Percentiles rank a stretch among this genome's conserved stretches.
phyloP scores from a whole-genome alignment of 2,329 filamentous ascomycete species.

The Verticillium nonalfalfae region DNA sequence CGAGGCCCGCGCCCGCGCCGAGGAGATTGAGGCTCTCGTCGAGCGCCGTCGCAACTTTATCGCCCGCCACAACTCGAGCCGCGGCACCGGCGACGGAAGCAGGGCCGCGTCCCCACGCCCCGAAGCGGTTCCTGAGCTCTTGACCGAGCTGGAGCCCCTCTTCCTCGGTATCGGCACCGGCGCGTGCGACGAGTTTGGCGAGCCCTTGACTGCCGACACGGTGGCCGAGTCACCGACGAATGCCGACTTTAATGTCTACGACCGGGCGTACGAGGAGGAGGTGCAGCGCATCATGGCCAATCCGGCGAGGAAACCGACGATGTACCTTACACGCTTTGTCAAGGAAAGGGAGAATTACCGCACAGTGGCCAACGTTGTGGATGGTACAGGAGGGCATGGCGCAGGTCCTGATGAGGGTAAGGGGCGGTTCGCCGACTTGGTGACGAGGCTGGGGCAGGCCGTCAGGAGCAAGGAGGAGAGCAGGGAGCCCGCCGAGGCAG shows the following conservation, averaged over 20 bases:
- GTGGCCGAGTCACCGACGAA: constrained; percentile 82
- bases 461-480: not conserved
- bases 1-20: constrained; percentile 30
- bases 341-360: constrained; percentile 34
- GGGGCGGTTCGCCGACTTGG: constrained; percentile 9
- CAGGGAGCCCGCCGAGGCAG: not conserved
- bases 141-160: constrained; percentile 53
- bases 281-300: constrained; percentile 60
- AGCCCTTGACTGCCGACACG: constrained; percentile 32
- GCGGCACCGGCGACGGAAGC: constrained; percentile 39
- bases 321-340: constrained; percentile 44
- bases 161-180: constrained; percentile 75
- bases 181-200: constrained; percentile 39
- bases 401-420: constrained; percentile 1
- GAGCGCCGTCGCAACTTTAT: constrained; percentile 37
- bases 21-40: constrained; percentile 43
- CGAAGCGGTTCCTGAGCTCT: constrained; percentile 13
- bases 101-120: constrained; percentile 43
- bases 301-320: constrained; percentile 30
- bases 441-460: constrained; percentile 4
- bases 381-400: constrained; percentile 16
- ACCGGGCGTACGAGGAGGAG: constrained; percentile 79
- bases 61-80: constrained; percentile 17
- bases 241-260: constrained; percentile 83
- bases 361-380: constrained; percentile 28